Evolutionary conservation across 345 rosid genomes (phyloP).

Genomic region (Sonneratia caseolaris): DNA sequence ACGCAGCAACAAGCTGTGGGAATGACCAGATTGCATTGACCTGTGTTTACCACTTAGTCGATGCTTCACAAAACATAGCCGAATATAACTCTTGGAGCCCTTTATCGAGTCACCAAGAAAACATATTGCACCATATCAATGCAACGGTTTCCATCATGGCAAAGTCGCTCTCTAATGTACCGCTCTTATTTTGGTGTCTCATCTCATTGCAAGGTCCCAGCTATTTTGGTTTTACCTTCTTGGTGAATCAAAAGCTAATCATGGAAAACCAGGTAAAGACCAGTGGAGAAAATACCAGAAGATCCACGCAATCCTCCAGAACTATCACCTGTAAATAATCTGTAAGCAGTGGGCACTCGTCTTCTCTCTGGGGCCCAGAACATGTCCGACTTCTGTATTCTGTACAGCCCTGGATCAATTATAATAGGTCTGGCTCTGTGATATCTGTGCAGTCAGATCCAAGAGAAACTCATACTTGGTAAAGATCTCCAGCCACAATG

Average conservation of each 20-base stretch:
- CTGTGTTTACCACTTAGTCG: no score
- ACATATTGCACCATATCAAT: no score
- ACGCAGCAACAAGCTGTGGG: no score
- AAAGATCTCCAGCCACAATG: background rate
- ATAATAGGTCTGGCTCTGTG: slow-evolving; percentile 68
- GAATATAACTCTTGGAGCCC: no score
- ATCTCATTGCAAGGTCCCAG: background rate
- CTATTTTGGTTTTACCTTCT: background rate
- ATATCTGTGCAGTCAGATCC: slow-evolving; percentile 20
- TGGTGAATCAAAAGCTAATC: background rate
- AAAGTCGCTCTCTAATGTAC: no score
- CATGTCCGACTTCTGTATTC: slow-evolving; percentile 42
- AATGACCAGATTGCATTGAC: no score
- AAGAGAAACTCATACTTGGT: background rate
- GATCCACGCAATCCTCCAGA: background rate
- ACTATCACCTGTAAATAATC: slow-evolving; percentile 49
- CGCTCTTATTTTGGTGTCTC: no score
- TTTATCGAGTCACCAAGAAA: no score
- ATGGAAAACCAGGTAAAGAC: background rate
- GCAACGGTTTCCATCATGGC: no score
- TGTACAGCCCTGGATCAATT: slow-evolving; percentile 60
- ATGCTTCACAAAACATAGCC: background rate
- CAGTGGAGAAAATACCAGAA: no score
- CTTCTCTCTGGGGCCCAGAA: slow-evolving; percentile 53
- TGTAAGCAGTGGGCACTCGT: slow-evolving; percentile 47